A percentile compares a stretch with the other conserved stretches of the same genome.
phyloP scores from a whole-genome alignment of 208 protist species.

The Acanthamoeba lenticulata region DNA sequence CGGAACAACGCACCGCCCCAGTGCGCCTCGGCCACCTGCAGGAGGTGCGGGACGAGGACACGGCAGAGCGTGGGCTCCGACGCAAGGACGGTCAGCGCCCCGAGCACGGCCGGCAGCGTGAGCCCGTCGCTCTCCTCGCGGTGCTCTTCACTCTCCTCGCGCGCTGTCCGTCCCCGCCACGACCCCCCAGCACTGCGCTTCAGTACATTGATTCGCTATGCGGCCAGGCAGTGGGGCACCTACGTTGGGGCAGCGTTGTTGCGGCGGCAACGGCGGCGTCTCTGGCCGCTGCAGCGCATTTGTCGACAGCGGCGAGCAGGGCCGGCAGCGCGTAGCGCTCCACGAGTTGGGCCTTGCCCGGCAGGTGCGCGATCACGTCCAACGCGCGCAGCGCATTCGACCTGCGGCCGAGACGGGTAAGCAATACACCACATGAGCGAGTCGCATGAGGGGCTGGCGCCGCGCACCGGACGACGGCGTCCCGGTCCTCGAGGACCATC shows the following conservation, averaged over 20 bases:
- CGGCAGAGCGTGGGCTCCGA: slow-evolving; percentile 17
- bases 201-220: not conserved
- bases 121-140: not conserved
- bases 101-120: not conserved
- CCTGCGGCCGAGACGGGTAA: not conserved
- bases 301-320: not conserved
- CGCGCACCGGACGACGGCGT: not conserved
- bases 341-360: not conserved
- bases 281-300: too few species aligned
- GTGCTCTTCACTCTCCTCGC: slow-evolving; percentile 3
- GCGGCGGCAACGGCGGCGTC: not conserved
- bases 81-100: not conserved
- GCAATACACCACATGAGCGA: not conserved
- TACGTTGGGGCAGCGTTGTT: not conserved
- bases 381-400: slow-evolving; percentile 10
- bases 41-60: not conserved
- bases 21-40: not conserved
- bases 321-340: slow-evolving; percentile 1
- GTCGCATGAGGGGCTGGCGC: not conserved
- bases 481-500: not conserved
- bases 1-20: not conserved
- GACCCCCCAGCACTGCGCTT: too few species aligned
- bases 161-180: not conserved
- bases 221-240: too few species aligned
- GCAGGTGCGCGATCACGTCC: slow-evolving; percentile 7